Percentiles rank a stretch among this genome's conserved stretches.
Conservation (phyloP, 2,329 filamentous ascomycete genomes). For the Diaporthe caulivora region DNA sequence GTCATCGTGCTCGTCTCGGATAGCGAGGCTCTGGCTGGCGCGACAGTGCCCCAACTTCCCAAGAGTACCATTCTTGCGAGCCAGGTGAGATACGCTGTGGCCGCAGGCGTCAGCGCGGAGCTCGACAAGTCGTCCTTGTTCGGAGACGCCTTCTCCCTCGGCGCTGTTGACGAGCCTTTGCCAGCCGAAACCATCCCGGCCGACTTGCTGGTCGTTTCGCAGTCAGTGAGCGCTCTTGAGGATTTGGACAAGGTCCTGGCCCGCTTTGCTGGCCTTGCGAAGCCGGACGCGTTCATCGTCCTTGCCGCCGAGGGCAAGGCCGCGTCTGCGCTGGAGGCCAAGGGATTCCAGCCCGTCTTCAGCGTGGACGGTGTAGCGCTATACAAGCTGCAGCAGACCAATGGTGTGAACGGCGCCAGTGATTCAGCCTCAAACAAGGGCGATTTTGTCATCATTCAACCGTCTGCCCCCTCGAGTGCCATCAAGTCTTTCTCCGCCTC, state of each 20-base stretch:
- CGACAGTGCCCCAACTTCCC: not conserved
- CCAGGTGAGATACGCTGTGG: conserved; percentile 36
- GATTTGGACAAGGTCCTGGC: conserved; percentile 21
- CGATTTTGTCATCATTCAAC: conserved; percentile 34
- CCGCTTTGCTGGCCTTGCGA: conserved; percentile 4
- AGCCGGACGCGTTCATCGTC: conserved; percentile 26
- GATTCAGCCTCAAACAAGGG: not conserved
- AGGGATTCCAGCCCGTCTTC: conserved; percentile 31
- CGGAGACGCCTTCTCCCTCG: conserved; percentile 33
- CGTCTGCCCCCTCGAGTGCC: conserved; percentile 1
- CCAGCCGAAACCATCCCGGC: conserved; percentile 24
- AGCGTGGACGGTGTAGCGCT: conserved; percentile 10
- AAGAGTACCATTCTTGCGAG: conserved; percentile 27
- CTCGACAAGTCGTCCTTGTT: conserved; percentile 7
- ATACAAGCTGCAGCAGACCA: conserved; percentile 31
- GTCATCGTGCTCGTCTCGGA: conserved; percentile 32
- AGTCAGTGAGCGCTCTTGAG: not conserved
- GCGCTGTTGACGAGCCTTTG: conserved; percentile 18
- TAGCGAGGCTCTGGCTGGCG: not conserved
- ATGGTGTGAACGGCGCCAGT: not conserved
- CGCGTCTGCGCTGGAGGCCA: conserved; percentile 14
- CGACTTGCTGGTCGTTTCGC: conserved; percentile 31
- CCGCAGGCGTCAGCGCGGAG: not conserved
- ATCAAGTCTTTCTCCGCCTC: conserved; percentile 13
- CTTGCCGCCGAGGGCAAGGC: conserved; percentile 6